Evolutionary conservation across 371 early-diverging fungal species (phyloP), one percentile per base, ranked within the genome.

Genomic region (Amoeboaphelidium occidentale): DNA sequence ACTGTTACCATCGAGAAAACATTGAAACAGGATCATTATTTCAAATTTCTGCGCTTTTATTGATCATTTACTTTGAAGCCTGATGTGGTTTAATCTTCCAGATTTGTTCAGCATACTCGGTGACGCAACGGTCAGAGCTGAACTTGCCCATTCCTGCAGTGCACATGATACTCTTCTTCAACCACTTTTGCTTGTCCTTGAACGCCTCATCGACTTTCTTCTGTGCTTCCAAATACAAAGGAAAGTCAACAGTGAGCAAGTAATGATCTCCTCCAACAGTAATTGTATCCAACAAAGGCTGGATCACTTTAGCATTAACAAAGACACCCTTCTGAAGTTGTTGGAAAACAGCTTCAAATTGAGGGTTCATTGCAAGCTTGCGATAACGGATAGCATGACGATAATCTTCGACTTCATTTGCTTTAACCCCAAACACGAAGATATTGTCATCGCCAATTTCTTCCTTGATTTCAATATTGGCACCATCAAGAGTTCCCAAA

Each of bases 391-490:
- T 76, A 23, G 68, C 65, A 59, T 88, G 84, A 43, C 91, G 78
- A 50, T 81, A 67, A 55, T 89, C 88, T 49, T 81, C 89, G 0
- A 90, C 88, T 53, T 86, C 73, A 45, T 80, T 69, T 4, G 91
- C 77, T 48, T 81, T 61, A 50, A 71, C 66, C 42, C 91, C 91
- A 70, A 90, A 90, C 62, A 79, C 69, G 63, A 82, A 89, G 60
- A 90, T 90, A 64, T 90, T 85, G 42, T 90, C 90, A 45, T 77
- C 71, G 21, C 90, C 90, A 58, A 86, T 76, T 55, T 90, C 85
- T 53, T 90, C 89, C 50, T 73, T 68, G 60, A 90, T 90, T 60
- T 90, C 91, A 63, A 90, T 81, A 62, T 90, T 90, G 53, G 91
- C 91, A 47, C 83, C 83, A 42, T 67, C 65, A 22, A 64, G 63